Conservation (phyloP, 768 basidiomycete species). For the Clathrus columnatus region DNA sequence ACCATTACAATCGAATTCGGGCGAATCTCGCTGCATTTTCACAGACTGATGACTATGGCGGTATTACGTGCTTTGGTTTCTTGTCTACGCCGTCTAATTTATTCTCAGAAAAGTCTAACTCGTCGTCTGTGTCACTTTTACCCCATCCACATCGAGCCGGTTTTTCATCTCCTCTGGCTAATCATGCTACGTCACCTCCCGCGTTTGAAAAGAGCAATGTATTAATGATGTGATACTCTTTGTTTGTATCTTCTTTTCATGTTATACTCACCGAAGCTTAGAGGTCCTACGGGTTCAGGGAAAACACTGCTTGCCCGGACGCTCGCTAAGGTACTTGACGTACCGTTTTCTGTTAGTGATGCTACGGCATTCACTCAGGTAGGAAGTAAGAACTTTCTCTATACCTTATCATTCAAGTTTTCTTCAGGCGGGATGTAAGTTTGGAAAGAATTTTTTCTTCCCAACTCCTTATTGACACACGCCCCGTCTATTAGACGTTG, state of each 20-base stretch:
- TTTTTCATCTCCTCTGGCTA: conserved; percentile 28
- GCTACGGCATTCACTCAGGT: conserved; percentile 93
- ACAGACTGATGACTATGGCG: conserved; percentile 19
- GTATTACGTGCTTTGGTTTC: conserved; percentile 16
- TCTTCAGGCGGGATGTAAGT: conserved; percentile 62
- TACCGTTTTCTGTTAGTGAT: conserved; percentile 90
- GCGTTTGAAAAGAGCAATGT: conserved; percentile 95
- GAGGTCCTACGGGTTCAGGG: conserved; percentile 83
- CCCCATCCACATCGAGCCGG: conserved; percentile 43
- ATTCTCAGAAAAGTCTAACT: conserved; percentile 28
- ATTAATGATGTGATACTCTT: conserved; percentile 65
- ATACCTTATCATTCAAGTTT: background rate
- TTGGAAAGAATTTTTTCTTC: background rate
- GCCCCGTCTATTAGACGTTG: conserved; percentile 56
- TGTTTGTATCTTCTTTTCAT: conserved; percentile 18
- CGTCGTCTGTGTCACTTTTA: conserved; percentile 51
- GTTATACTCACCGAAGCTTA: conserved; percentile 6
- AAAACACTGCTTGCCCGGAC: conserved; percentile 90
- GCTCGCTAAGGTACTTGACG: conserved; percentile 82
- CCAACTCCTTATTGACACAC: background rate
- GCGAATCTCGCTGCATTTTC: conserved; percentile 52
- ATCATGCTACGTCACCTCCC: conserved; percentile 37
- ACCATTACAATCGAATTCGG: conserved; percentile 85
- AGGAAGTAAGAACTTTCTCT: conserved; percentile 15
- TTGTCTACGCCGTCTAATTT: conserved; percentile 8